These are phyloP conservation scores for Stevia rebaudiana DNA, from an alignment of 140 eudicot genomes.

Conservation along the genomic window DNA sequence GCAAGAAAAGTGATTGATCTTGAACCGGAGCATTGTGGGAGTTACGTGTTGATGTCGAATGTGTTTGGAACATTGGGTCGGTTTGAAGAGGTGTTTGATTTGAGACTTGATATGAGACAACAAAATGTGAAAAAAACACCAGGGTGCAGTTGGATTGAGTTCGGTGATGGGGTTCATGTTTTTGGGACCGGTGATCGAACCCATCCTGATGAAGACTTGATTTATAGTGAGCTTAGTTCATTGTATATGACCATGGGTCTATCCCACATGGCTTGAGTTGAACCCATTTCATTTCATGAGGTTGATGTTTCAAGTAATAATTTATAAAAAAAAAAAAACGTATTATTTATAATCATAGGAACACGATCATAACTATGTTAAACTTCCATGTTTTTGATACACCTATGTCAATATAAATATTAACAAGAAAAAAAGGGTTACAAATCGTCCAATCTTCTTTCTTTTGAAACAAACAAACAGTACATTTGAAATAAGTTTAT, in stretches of 20 bases:
- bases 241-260: constrained; percentile 50
- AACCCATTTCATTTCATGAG: neutral
- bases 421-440: neutral
- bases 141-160: constrained; percentile 83
- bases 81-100: constrained; percentile 51
- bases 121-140: constrained; percentile 58
- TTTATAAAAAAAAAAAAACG: too few relatives aligned
- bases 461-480: neutral
- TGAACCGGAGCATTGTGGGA: constrained; percentile 79
- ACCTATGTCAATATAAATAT: neutral
- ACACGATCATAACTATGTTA: too few relatives aligned
- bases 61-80: constrained; percentile 66
- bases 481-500: constrained; percentile 4
- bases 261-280: constrained; percentile 25
- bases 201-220: constrained; percentile 42
- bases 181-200: constrained; percentile 44
- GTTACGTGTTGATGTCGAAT: constrained; percentile 78
- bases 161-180: constrained; percentile 43
- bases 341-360: too few relatives aligned
- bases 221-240: constrained; percentile 41
- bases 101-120: constrained; percentile 62
- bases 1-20: constrained; percentile 45
- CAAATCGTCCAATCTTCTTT: neutral
- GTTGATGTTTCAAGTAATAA: neutral
- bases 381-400: neutral